Base-by-base conservation (phyloP, 768 basidiomycete species). In the Basidioascus undulatus region DNA sequence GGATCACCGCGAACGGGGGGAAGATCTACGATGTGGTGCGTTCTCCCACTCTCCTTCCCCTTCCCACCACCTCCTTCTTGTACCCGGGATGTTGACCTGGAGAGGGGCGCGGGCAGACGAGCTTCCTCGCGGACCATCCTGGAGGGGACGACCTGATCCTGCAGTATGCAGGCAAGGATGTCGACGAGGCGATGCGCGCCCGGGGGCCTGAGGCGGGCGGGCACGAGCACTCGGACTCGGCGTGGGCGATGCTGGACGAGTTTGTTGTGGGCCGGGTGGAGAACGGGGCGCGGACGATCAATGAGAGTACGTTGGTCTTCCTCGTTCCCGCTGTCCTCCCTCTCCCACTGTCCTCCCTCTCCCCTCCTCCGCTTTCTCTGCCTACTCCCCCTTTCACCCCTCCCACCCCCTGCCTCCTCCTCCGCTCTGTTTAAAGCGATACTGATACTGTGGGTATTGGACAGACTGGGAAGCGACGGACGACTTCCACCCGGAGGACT, bases 141-240 rank as follows among this genome's bases (percentile, higher is more conserved):
- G 89, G 89, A 47, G 86, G 87, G 3, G 89, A 96, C 57, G 87
- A 94, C 55, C 60, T 84, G 47, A 70, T 98, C 49, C 60, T 86
- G 30, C 62, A 71, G 33, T 67, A 76, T 58, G 89, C 79, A 5
- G 87, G 86, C 31, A 70, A 71, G 58, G 82, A 92, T 55, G 66
- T 96, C 38, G 76, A 67, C 16, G 63, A 59, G 16, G 63, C 72
- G 41, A 96, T 96, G 92, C 69, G 67, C 51, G n/a, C n/a, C n/a
- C n/a, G n/a, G n/a, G n/a, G n/a, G n/a, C n/a, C n/a, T n/a, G 75
- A 89, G 58, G 59, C 64, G 48, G 55, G 63, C 18, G 74, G 78
- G 50, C 92, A 98, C 56, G 75, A 75, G 9, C 92, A 96, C 57
- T 84, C 81, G 3, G 74, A 82, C 20, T 69, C 76, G 8, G 92